phyloP scores from a whole-genome alignment of 2,329 filamentous ascomycete species.

The Chaetothyriales sp. region DNA sequence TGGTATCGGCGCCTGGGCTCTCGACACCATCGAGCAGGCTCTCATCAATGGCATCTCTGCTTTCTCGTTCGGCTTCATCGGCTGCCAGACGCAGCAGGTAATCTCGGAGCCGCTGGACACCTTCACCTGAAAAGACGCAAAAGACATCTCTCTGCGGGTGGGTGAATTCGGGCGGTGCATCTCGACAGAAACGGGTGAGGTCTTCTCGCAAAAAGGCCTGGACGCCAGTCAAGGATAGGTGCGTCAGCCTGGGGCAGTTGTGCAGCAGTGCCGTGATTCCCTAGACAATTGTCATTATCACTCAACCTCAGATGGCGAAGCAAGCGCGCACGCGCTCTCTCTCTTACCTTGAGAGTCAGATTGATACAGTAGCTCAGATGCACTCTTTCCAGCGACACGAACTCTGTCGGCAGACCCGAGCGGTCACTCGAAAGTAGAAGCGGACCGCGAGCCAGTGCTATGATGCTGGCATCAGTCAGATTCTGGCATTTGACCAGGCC shows the following conservation, averaged over 20 bases:
- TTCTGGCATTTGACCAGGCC: constrained; percentile 83
- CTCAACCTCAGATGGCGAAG: not conserved
- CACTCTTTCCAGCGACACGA: constrained; percentile 59
- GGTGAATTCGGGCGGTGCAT: constrained; percentile 81
- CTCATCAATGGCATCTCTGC: constrained; percentile 15
- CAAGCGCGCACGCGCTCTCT: not conserved
- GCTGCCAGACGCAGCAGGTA: constrained; percentile 47
- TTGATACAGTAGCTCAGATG: constrained; percentile 91
- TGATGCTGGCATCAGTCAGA: constrained; percentile 82
- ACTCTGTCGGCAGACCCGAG: constrained; percentile 12
- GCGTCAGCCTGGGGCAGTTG: constrained; percentile 79
- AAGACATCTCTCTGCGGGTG: constrained; percentile 91
- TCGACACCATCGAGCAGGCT: constrained; percentile 15
- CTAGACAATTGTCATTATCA: constrained; percentile 30
- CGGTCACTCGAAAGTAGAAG: constrained; percentile 28
- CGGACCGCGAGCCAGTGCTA: constrained; percentile 58
- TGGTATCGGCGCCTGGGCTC: constrained; percentile 16
- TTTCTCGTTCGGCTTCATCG: constrained; percentile 15
- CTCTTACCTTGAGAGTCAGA: constrained; percentile 60
- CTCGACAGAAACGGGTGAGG: constrained; percentile 69
- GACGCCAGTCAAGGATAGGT: constrained; percentile 86
- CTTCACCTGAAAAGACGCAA: constrained; percentile 86
- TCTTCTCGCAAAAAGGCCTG: constrained; percentile 78
- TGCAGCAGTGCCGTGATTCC: constrained; percentile 83
- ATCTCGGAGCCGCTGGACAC: constrained; percentile 60